Evolutionary conservation across 495 filamentous ascomycete species (phyloP).

Genomic region (Opeltia flavorubescens): DNA sequence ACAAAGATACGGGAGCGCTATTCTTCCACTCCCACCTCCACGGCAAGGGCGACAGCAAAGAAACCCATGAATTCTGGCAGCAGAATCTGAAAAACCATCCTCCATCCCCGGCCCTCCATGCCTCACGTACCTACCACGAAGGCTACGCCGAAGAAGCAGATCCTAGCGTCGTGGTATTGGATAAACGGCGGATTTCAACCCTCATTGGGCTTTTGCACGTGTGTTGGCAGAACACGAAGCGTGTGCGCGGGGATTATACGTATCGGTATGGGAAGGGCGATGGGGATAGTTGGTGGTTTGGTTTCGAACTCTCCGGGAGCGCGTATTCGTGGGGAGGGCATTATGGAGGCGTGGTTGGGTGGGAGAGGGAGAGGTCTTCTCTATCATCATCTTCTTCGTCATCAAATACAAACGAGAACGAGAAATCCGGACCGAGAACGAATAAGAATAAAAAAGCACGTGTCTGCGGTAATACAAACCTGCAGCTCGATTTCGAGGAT

Average conservation of each 20-base stretch:
- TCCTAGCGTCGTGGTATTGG: conserved; percentile 19
- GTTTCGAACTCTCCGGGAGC: conserved; percentile 17
- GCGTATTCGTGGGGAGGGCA: conserved; percentile 18
- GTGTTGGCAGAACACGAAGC: conserved; percentile 18
- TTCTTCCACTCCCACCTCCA: conserved; percentile 22
- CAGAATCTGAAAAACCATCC: conserved; percentile 12
- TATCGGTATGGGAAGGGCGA: conserved; percentile 20
- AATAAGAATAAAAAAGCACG: background rate
- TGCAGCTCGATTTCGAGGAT: background rate
- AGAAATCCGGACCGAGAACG: background rate
- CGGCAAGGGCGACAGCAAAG: conserved; percentile 15
- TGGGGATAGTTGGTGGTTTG: conserved; percentile 24
- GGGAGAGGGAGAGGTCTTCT: background rate
- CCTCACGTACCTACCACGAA: conserved; percentile 17
- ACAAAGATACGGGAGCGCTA: conserved; percentile 16
- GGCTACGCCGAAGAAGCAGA: conserved; percentile 19
- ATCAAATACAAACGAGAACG: background rate
- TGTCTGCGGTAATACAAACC: conserved; percentile 2
- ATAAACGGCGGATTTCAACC: conserved; percentile 17
- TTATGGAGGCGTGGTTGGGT: conserved; percentile 18
- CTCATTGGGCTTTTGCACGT: conserved; percentile 18
- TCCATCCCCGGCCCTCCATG: conserved; percentile 11
- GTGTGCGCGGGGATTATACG: conserved; percentile 14
- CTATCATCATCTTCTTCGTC: background rate
- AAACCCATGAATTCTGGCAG: conserved; percentile 18